Percentiles rank a stretch among this genome's conserved stretches.
Evolutionary conservation across 2,329 filamentous ascomycete genomes (phyloP).

Genomic region (Colletotrichum karsti): DNA sequence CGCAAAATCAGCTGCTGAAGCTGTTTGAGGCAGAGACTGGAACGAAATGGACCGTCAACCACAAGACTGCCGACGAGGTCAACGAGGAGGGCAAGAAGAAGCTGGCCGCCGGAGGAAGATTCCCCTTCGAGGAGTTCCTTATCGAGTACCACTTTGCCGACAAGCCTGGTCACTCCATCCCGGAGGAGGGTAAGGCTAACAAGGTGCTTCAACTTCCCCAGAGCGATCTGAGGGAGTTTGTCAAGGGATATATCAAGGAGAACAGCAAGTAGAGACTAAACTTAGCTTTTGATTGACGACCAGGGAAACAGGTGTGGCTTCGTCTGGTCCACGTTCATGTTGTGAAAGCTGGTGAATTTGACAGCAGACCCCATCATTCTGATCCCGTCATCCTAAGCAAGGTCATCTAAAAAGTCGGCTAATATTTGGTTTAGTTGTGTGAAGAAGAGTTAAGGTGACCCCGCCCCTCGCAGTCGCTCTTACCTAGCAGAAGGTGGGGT

Average conservation of each 20-base stretch:
- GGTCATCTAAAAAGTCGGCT: no score
- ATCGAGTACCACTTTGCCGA: constrained; percentile 25
- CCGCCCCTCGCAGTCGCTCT: no score
- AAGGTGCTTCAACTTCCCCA: constrained; percentile 23
- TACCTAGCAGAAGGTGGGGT: no score
- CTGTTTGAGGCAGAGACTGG: constrained; percentile 61
- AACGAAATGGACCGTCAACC: constrained; percentile 57
- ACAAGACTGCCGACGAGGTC: constrained; percentile 42
- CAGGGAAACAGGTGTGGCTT: no score
- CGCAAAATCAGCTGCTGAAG: constrained; percentile 65
- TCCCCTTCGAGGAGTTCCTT: constrained; percentile 20
- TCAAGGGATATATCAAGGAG: constrained; percentile 4
- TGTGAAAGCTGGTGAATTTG: no score
- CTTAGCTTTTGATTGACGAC: no score
- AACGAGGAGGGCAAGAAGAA: constrained; percentile 48
- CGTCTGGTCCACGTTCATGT: no score
- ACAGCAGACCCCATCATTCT: no score
- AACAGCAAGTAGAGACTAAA: neutral
- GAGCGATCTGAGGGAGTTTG: constrained; percentile 9
- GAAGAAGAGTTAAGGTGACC: no score
- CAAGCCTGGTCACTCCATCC: constrained; percentile 7
- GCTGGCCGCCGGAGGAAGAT: constrained; percentile 37
- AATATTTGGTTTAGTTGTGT: no score
- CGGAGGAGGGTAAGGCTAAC: constrained; percentile 26
- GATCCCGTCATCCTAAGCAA: no score